Evolutionary conservation across 1,284 basidiomycete genomes (phyloP).

Genomic region (Ganoderma sinense): DNA sequence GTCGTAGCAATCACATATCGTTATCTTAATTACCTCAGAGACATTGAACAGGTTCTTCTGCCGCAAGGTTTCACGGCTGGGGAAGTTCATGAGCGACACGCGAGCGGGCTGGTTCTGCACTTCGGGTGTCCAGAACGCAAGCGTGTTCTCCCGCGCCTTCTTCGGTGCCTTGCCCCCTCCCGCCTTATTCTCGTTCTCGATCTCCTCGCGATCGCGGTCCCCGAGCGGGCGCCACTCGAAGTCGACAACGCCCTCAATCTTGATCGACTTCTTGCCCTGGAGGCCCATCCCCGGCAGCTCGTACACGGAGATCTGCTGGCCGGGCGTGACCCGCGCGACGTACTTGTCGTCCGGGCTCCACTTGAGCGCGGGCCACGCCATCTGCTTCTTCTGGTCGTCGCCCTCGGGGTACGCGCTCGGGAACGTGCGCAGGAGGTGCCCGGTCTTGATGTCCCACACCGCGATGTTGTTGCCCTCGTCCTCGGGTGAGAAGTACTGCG

Average conservation of each 20-base stretch:
- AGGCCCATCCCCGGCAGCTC: conserved; percentile 95
- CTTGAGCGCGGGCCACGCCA: conserved; percentile 96
- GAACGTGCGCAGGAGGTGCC: conserved; percentile 93
- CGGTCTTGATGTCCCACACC: conserved; percentile 97
- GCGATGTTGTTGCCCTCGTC: conserved; percentile 98
- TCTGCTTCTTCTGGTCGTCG: conserved; percentile 76
- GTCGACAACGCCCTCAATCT: conserved; percentile 98
- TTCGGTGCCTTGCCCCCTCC: conserved; percentile 46
- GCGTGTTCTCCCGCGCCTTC: conserved; percentile 88
- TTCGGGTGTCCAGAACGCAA: conserved; percentile 98
- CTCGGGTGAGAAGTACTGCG: conserved; percentile 89
- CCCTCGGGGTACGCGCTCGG: conserved; percentile 68
- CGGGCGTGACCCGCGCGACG: conserved; percentile 89
- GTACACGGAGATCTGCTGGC: conserved; percentile 95
- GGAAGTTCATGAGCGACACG: conserved; percentile 92
- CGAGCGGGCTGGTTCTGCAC: conserved; percentile 96
- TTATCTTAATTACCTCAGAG: conserved; percentile 71
- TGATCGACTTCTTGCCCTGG: conserved; percentile 97
- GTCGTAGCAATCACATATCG: conserved; percentile 28
- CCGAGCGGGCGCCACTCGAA: conserved; percentile 99
- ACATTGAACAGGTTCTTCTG: conserved; percentile 99
- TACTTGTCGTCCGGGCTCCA: conserved; percentile 99
- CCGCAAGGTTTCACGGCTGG: conserved; percentile 84
- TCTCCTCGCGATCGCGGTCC: conserved; percentile 87
- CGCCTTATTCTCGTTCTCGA: conserved; percentile 59